Evolutionary conservation across 768 basidiomycete species (phyloP).

Genomic region (Tulasnella calospora): DNA sequence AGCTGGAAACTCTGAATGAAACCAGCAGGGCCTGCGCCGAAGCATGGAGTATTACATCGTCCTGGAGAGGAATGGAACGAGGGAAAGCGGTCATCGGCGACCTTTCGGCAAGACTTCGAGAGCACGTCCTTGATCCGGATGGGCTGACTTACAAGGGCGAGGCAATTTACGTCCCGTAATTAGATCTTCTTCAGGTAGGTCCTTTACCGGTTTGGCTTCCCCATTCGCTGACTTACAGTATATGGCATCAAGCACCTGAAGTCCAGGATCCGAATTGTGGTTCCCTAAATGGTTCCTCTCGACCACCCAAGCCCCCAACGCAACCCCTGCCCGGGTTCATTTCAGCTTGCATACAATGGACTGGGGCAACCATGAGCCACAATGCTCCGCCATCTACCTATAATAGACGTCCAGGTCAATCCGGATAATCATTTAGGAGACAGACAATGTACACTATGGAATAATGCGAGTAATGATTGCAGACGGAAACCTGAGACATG

Average conservation of each 20-base stretch:
- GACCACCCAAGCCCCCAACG: too few species aligned
- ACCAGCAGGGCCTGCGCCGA: conserved; percentile 70
- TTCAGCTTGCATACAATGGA: too few species aligned
- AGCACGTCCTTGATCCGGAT: conserved; percentile 16
- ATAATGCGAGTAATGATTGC: neutral
- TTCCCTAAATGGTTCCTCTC: too few species aligned
- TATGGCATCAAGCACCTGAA: neutral
- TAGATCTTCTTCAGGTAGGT: neutral
- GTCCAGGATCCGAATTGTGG: too few species aligned
- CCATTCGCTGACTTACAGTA: neutral
- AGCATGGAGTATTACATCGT: conserved; percentile 68
- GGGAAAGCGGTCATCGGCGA: neutral
- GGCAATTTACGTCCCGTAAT: conserved; percentile 20
- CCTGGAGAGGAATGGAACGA: conserved; percentile 58
- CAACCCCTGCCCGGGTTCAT: too few species aligned
- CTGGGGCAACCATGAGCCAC: too few species aligned
- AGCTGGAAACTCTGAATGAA: conserved; percentile 69
- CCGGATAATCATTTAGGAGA: neutral
- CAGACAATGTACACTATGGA: neutral
- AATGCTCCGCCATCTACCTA: too few species aligned
- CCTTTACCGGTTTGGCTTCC: neutral
- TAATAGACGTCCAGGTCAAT: neutral
- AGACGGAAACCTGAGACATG: neutral
- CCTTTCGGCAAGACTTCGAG: conserved; percentile 2
- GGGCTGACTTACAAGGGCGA: conserved; percentile 21